phyloP scores from a whole-genome alignment of 139 green algal genomes.

The Micractinium conductrix region DNA sequence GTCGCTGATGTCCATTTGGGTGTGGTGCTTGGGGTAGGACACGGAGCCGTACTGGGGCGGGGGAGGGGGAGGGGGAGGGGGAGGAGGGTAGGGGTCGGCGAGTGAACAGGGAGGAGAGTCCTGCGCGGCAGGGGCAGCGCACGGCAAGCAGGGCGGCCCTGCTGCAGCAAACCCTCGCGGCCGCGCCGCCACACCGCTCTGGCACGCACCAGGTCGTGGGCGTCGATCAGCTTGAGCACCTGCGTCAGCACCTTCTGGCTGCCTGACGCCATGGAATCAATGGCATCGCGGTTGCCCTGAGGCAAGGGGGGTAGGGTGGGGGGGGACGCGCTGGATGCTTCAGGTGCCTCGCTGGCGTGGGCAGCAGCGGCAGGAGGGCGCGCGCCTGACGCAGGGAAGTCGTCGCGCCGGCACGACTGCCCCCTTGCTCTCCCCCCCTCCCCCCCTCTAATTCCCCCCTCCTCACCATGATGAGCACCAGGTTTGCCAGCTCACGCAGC shows the following conservation, averaged over 20 bases:
- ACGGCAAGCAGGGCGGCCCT: not conserved
- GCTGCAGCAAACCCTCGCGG: not conserved
- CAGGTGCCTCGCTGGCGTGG: too few relatives aligned
- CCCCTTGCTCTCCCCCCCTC: not conserved
- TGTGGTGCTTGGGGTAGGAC: conserved; percentile 95
- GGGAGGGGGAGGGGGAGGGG: not conserved
- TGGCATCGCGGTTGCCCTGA: conserved; percentile 88
- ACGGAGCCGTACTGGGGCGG: conserved; percentile 64
- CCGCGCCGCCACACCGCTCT: not conserved
- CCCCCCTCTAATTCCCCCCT: too few relatives aligned
- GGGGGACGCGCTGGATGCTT: too few relatives aligned
- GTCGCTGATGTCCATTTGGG: conserved; percentile 88
- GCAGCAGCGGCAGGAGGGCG: not conserved
- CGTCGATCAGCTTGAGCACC: conserved; percentile 94
- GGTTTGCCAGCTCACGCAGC: conserved; percentile 91
- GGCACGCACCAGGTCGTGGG: conserved; percentile 85
- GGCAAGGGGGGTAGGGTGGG: not conserved
- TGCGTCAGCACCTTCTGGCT: conserved; percentile 79
- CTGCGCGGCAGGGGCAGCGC: not conserved
- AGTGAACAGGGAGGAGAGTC: not conserved
- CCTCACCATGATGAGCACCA: conserved; percentile 92
- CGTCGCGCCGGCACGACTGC: too few relatives aligned
- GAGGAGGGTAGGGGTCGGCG: not conserved
- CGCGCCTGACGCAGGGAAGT: too few relatives aligned
- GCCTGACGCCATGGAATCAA: conserved; percentile 84